phyloP scores from a whole-genome alignment of 2,329 filamentous ascomycete genomes.

The Colletotrichum truncatum region DNA sequence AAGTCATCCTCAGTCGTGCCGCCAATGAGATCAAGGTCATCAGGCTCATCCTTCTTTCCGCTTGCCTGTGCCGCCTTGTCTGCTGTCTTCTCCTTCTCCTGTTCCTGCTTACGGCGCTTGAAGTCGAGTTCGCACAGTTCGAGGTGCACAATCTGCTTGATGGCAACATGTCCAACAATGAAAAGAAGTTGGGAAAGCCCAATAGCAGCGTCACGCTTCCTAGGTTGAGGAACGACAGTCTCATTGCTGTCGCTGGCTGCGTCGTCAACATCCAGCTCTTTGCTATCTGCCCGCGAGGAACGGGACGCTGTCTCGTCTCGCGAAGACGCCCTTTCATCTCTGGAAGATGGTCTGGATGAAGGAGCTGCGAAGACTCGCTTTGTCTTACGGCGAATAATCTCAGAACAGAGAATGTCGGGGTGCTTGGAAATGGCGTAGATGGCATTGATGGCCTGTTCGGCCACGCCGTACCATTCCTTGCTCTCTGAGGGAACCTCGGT shows the following conservation, averaged over 20 bases:
- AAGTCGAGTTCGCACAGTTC: conserved; percentile 98
- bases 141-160: conserved; percentile 98
- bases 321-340: conserved; percentile 44
- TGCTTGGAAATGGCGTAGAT: conserved; percentile 96
- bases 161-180: conserved; percentile 93
- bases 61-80: conserved; percentile 43
- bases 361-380: conserved; percentile 75
- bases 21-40: conserved; percentile 95
- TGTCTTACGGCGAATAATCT: conserved; percentile 88
- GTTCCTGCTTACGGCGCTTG: conserved; percentile 92
- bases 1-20: conserved; percentile 96
- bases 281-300: conserved; percentile 5
- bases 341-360: conserved; percentile 40
- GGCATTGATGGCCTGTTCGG: conserved; percentile 94
- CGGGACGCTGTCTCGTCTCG: conserved; percentile 13
- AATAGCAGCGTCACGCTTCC: conserved; percentile 73
- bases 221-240: conserved; percentile 49
- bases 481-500: conserved; percentile 87
- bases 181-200: conserved; percentile 91
- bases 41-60: conserved; percentile 65
- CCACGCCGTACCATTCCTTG: conserved; percentile 96
- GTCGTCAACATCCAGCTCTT: conserved; percentile 36
- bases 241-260: conserved; percentile 35
- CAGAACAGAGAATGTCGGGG: conserved; percentile 91
- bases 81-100: conserved; percentile 71